phyloP scores from a whole-genome alignment of 768 basidiomycete species.

The Lentinula guzmanii region DNA sequence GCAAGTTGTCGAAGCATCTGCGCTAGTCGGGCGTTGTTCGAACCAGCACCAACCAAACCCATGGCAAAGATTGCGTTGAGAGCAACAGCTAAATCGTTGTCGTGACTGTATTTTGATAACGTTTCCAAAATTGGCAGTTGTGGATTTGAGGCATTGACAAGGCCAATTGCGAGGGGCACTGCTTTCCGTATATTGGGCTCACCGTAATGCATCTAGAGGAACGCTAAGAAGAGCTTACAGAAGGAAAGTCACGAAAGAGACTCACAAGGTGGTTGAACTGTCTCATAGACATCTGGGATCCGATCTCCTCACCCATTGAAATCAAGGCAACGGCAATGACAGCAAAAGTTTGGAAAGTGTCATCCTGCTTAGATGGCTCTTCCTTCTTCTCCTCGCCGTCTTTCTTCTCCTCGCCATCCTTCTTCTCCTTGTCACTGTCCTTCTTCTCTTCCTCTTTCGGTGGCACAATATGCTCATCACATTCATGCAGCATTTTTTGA shows the following conservation, averaged over 20 bases:
- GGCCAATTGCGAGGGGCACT: constrained; percentile 91
- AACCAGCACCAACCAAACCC: constrained; percentile 96
- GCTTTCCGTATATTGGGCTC: constrained; percentile 88
- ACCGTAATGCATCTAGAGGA: constrained; percentile 86
- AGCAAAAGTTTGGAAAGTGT: constrained; percentile 87
- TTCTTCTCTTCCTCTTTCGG: constrained; percentile 52
- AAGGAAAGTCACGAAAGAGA: constrained; percentile 21
- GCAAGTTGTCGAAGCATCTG: constrained; percentile 97
- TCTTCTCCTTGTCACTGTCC: constrained; percentile 33
- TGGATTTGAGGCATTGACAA: constrained; percentile 94
- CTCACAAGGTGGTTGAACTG: constrained; percentile 93
- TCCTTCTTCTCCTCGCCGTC: constrained; percentile 31
- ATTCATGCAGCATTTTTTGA: constrained; percentile 88
- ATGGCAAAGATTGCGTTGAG: constrained; percentile 97
- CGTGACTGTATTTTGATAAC: constrained; percentile 97
- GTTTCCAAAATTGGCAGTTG: constrained; percentile 93
- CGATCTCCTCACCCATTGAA: constrained; percentile 97
- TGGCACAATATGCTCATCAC: constrained; percentile 77
- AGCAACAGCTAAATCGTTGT: constrained; percentile 95
- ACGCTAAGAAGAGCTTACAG: not conserved
- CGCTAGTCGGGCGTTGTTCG: constrained; percentile 95
- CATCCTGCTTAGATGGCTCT: constrained; percentile 33
- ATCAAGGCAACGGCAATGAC: constrained; percentile 92
- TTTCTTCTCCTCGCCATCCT: constrained; percentile 56
- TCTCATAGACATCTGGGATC: constrained; percentile 94